Percentiles rank a stretch among this genome's conserved stretches.
Evolutionary conservation across 805 yeast genomes (phyloP).

Genomic region (Teunomyces kruisii): DNA sequence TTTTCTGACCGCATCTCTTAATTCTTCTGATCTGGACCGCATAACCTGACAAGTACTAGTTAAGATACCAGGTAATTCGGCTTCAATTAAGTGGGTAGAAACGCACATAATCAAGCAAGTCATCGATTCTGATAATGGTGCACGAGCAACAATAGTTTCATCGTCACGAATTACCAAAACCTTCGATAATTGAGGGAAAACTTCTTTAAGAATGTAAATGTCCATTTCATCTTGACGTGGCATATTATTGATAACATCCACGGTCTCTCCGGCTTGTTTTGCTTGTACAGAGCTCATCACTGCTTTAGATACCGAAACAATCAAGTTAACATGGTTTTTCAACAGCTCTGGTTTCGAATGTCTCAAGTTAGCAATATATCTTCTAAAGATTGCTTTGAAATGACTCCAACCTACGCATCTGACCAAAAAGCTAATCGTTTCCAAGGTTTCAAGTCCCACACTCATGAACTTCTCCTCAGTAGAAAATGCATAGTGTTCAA

Average conservation of each 20-base stretch:
- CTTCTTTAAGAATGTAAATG: constrained; percentile 49
- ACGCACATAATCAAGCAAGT: constrained; percentile 66
- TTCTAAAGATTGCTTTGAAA: constrained; percentile 67
- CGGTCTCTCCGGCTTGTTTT: constrained; percentile 10
- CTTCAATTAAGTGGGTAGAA: constrained; percentile 51
- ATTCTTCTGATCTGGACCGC: constrained; percentile 79
- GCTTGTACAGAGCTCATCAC: constrained; percentile 35
- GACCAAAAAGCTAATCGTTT: constrained; percentile 59
- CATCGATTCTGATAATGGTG: constrained; percentile 80
- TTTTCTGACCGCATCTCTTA: constrained; percentile 83
- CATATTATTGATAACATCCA: constrained; percentile 21
- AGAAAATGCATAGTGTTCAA: constrained; percentile 74
- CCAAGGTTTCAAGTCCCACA: constrained; percentile 64
- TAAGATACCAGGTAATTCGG: constrained; percentile 75
- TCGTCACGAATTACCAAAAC: constrained; percentile 67
- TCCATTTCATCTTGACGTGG: constrained; percentile 31
- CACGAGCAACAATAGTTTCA: constrained; percentile 71
- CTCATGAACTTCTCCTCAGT: constrained; percentile 57
- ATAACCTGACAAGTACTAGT: constrained; percentile 87
- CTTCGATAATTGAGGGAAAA: constrained; percentile 62
- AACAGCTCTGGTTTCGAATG: constrained; percentile 39
- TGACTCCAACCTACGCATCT: constrained; percentile 73
- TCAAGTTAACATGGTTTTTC: constrained; percentile 57
- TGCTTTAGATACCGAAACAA: constrained; percentile 57
- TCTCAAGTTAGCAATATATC: constrained; percentile 56